Conservation (phyloP, 805 yeast species). For the Zygotorulaspora florentina region DNA sequence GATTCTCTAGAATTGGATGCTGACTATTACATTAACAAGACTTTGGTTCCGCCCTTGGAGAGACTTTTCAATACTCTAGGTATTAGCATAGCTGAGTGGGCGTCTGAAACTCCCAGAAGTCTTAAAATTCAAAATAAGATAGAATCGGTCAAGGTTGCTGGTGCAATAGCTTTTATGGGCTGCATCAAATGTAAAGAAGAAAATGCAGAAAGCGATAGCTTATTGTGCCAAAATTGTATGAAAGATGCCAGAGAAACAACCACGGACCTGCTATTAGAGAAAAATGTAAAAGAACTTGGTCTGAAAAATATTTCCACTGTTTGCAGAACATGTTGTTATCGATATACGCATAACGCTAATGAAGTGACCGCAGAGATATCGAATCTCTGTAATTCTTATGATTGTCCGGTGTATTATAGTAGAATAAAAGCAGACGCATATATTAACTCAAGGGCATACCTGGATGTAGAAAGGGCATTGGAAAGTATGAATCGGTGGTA, state of each 20-base stretch:
- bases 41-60: slow-evolving; percentile 84
- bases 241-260: slow-evolving; percentile 37
- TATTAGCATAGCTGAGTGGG: slow-evolving; percentile 76
- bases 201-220: slow-evolving; percentile 18
- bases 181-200: slow-evolving; percentile 34
- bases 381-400: slow-evolving; percentile 51
- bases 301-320: slow-evolving; percentile 30
- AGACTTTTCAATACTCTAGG: slow-evolving; percentile 80
- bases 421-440: slow-evolving; percentile 42
- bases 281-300: slow-evolving; percentile 23
- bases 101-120: slow-evolving; percentile 52
- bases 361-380: slow-evolving; percentile 31
- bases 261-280: slow-evolving; percentile 29
- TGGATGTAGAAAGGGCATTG: slow-evolving; percentile 10
- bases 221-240: slow-evolving; percentile 37
- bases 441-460: slow-evolving; percentile 20
- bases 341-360: slow-evolving; percentile 26
- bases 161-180: slow-evolving; percentile 22
- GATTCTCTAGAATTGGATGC: slow-evolving; percentile 54
- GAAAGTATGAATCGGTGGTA: slow-evolving; percentile 22
- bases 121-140: slow-evolving; percentile 2
- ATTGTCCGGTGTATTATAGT: slow-evolving; percentile 60
- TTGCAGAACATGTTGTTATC: slow-evolving; percentile 38
- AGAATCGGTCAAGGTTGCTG: slow-evolving; percentile 9
- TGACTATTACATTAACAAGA: slow-evolving; percentile 80